phyloP scores from a whole-genome alignment of 2,329 filamentous ascomycete genomes.

The Pseudopithomyces chartarum region DNA sequence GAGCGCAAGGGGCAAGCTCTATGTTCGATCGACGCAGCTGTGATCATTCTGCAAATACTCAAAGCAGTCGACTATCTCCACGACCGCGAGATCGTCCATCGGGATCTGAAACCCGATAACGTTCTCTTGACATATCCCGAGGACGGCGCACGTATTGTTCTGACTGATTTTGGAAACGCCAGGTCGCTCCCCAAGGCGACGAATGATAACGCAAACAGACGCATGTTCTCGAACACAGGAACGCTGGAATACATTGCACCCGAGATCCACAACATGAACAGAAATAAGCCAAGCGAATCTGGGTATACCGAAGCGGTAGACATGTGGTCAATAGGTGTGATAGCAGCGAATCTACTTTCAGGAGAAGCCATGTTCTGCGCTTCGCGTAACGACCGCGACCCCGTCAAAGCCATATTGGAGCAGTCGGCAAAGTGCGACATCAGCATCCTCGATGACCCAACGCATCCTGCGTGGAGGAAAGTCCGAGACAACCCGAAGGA shows the following conservation, averaged over 20 bases:
- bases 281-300: conserved; percentile 21
- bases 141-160: conserved; percentile 57
- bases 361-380: conserved; percentile 55
- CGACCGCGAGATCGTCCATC: conserved; percentile 59
- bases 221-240: conserved; percentile 62
- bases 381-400: conserved; percentile 29
- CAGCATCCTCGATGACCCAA: conserved; percentile 46
- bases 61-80: conserved; percentile 65
- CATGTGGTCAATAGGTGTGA: conserved; percentile 65
- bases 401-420: conserved; percentile 32
- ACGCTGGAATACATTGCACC: conserved; percentile 64
- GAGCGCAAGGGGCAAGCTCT: conserved; percentile 55
- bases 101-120: conserved; percentile 69
- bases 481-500: conserved; percentile 54
- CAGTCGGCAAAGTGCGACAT: conserved; percentile 51
- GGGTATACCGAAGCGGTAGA: conserved; percentile 65
- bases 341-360: conserved; percentile 58
- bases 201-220: conserved; percentile 17
- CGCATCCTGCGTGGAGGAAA: conserved; percentile 48
- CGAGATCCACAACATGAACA: conserved; percentile 45
- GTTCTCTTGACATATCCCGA: conserved; percentile 62
- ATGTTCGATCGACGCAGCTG: conserved; percentile 56
- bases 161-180: conserved; percentile 66
- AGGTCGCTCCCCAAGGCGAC: conserved; percentile 41
- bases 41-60: conserved; percentile 61